A percentile compares a stretch with the other conserved stretches of the same genome.
Evolutionary conservation across 1,284 basidiomycete genomes (phyloP).

Genomic region (Sphaerobolus stellatus): DNA sequence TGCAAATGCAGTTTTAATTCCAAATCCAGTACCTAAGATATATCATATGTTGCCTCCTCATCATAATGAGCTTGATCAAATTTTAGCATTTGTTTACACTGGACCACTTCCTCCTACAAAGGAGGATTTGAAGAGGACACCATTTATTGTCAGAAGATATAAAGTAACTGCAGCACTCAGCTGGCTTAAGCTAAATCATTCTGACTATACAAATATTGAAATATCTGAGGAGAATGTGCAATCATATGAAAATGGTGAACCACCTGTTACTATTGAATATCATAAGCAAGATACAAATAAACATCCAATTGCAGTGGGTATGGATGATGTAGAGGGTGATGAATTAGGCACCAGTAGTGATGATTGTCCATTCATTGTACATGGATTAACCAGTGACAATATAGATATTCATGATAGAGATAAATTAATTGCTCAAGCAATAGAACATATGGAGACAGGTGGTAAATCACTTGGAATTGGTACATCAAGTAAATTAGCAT

Average conservation of each 20-base stretch:
- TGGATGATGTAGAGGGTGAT: neutral
- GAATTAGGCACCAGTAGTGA: neutral
- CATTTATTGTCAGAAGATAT: conserved; percentile 33
- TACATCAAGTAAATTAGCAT: conserved; percentile 14
- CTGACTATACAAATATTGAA: conserved; percentile 35
- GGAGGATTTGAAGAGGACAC: conserved; percentile 35
- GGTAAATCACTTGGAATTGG: conserved; percentile 22
- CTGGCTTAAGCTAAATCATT: conserved; percentile 40
- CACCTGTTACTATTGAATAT: conserved; percentile 33
- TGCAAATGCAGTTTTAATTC: conserved; percentile 37
- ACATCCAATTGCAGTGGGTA: neutral
- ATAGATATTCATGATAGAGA: too few species aligned
- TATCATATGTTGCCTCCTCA: conserved; percentile 34
- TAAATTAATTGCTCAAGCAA: too few species aligned
- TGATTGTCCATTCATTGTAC: neutral
- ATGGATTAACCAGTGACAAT: conserved; percentile 13
- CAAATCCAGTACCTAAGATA: conserved; percentile 33
- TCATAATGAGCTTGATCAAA: conserved; percentile 36
- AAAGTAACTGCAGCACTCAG: too few species aligned
- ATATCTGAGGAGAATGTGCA: conserved; percentile 35
- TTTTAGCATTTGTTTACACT: conserved; percentile 37
- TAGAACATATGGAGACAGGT: too few species aligned
- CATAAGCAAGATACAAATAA: neutral
- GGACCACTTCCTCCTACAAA: conserved; percentile 31
- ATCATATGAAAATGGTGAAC: conserved; percentile 29